These are phyloP conservation scores for Senecio squalidus DNA, from an alignment of 140 eudicot species.

Conservation along the genomic window DNA sequence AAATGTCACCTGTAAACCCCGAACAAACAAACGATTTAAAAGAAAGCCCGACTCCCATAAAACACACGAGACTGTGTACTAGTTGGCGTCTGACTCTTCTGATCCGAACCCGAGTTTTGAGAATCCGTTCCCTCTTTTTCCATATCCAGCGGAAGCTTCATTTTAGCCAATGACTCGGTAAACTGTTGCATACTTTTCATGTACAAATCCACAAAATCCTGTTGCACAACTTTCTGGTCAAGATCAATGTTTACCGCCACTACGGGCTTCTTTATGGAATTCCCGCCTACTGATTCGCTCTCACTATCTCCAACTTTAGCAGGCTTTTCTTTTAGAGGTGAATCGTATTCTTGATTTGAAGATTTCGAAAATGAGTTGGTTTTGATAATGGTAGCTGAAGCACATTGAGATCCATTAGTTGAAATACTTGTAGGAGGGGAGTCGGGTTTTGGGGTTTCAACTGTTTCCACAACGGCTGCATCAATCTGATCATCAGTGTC, in stretches of 20 bases:
- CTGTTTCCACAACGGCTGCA: background rate
- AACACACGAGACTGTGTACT: conserved; percentile 84
- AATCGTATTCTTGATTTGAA: conserved; percentile 42
- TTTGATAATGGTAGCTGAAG: background rate
- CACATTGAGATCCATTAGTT: conserved; percentile 46
- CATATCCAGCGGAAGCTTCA: conserved; percentile 90
- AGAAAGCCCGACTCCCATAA: conserved; percentile 98
- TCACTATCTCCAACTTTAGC: conserved; percentile 33
- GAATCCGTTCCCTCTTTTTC: conserved; percentile 64
- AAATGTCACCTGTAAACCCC: conserved; percentile 18
- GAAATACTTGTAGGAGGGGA: conserved; percentile 68
- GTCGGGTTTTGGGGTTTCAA: conserved; percentile 34
- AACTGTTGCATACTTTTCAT: conserved; percentile 99
- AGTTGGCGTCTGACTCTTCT: conserved; percentile 49
- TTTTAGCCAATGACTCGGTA: conserved; percentile 95
- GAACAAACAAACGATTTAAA: conserved; percentile 28
- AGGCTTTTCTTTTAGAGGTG: conserved; percentile 36
- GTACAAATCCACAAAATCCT: conserved; percentile 92
- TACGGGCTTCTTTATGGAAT: conserved; percentile 37
- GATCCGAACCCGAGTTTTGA: conserved; percentile 68
- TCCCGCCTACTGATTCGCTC: conserved; percentile 30
- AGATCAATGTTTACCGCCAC: conserved; percentile 46
- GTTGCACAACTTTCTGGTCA: conserved; percentile 79
- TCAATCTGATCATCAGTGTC: conserved; percentile 49
- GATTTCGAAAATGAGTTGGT: conserved; percentile 34